Percentiles rank a stretch among this genome's conserved stretches.
phyloP scores from a whole-genome alignment of 495 filamentous ascomycete genomes.

The Penicillium canescens region DNA sequence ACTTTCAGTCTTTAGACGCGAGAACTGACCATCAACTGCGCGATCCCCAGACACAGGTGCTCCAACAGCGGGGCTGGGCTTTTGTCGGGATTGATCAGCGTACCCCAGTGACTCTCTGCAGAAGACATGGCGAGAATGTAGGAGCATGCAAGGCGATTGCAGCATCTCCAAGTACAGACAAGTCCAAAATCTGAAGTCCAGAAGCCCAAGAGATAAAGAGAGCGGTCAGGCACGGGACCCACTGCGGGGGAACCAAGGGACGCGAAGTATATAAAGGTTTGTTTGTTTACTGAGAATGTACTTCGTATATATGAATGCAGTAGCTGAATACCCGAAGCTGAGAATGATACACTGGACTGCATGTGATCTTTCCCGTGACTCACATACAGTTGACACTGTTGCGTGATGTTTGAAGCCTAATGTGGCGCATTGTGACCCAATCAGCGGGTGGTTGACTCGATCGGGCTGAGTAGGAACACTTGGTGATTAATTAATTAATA shows the following conservation, averaged over 20 bases:
- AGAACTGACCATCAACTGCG: conserved; percentile 73
- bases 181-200: not conserved
- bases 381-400: not conserved
- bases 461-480: too few species aligned
- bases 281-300: not conserved
- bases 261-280: not conserved
- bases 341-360: not conserved
- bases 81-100: conserved; percentile 79
- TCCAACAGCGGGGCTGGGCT: conserved; percentile 73
- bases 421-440: conserved; percentile 7
- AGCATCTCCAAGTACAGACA: too few species aligned
- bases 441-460: not conserved
- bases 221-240: conserved; percentile 42
- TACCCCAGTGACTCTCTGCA: conserved; percentile 67
- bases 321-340: not conserved
- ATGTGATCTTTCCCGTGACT: conserved; percentile 3
- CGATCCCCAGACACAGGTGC: conserved; percentile 75
- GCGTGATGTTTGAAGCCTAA: conserved; percentile 9
- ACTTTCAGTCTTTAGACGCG: too few species aligned
- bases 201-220: conserved; percentile 4
- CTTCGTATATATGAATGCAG: not conserved
- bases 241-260: conserved; percentile 31
- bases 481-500: too few species aligned
- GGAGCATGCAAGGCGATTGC: conserved; percentile 15
- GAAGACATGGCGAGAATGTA: conserved; percentile 32